Base-by-base conservation (phyloP, 176 grass and related monocot genomes). In the Musa troglodytarum region DNA sequence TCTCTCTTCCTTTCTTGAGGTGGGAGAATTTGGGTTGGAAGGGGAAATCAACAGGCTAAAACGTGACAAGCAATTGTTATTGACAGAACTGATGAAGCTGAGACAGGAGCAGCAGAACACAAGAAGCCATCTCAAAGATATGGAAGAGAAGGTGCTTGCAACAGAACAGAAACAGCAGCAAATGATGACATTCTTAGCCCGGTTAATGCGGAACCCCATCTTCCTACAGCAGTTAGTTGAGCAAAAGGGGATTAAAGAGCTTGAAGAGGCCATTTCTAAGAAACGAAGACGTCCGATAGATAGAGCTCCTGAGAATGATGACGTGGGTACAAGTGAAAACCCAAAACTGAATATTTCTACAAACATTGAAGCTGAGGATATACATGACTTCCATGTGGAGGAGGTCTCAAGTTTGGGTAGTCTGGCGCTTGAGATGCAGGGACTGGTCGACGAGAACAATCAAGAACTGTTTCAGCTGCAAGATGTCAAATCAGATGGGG, bases 91-190 rank as follows among this genome's bases (percentile, higher is more conserved):
- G 64, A 84, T 97, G 62, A 97, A 97, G 77, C 82, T 93, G 63
- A 88, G 94, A 74, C 94, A 93, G 79, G 88, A 89, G 73, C 94
- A 98, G 76, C 94, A 98, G 78, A 91, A 84, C 49, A 93, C 86
- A 16, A 86, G 76, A 55, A 86, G 53, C 3, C 79, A 76, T 82
- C 82, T 98, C 5, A 91, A 84, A 85, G 88, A 76, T 49, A 93
- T 98, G 88, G 94, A 93, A 76, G 88, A 93, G 56, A 90, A 86
- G 78, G 80, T 98, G 53, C 80, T 85, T 54, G 86, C 82, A 25
- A 89, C 88, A 1, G 94, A 98, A 64, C 90, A 93, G 86, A 98
- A 77, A 73, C 94, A 98, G 73, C 85, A 90, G 34, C 86, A 91
- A 63, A 93, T 93, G 90, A 91, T 87, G 84, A 53, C 82, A 50